These are phyloP conservation scores for Pleurotus pulmonarius DNA, from an alignment of 768 basidiomycete species.

Conservation along the genomic window DNA sequence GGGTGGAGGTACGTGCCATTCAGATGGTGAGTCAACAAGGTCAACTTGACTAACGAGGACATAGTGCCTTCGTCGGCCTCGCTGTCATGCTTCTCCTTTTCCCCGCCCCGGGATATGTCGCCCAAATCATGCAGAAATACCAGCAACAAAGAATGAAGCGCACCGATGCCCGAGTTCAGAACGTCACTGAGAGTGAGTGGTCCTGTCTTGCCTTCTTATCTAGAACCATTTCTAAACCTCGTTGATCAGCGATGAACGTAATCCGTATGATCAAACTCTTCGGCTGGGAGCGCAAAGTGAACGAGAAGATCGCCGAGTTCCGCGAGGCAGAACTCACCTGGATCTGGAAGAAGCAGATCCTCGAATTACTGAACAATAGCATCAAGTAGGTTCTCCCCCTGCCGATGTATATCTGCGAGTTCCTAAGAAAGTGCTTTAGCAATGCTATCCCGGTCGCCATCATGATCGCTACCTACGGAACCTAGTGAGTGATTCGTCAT, in stretches of 20 bases:
- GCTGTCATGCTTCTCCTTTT: constrained; percentile 43
- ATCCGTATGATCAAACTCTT: constrained; percentile 71
- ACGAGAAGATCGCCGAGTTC: constrained; percentile 46
- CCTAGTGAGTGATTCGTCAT: constrained; percentile 39
- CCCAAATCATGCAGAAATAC: constrained; percentile 40
- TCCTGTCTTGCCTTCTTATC: not conserved
- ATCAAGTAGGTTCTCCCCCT: constrained; percentile 30
- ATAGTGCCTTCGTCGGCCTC: constrained; percentile 55
- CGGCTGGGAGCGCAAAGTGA: constrained; percentile 59
- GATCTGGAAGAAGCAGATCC: constrained; percentile 49
- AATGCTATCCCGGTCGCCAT: constrained; percentile 56
- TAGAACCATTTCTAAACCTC: no score
- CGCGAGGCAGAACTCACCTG: constrained; percentile 57
- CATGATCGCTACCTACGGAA: constrained; percentile 61
- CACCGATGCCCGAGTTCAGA: constrained; percentile 56
- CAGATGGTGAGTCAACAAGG: not conserved
- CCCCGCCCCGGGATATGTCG: constrained; percentile 55
- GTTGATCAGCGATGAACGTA: constrained; percentile 41
- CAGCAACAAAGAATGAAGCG: constrained; percentile 49
- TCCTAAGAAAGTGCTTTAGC: constrained; percentile 26
- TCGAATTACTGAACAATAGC: constrained; percentile 40
- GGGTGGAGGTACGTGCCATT: constrained; percentile 23
- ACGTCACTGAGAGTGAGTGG: constrained; percentile 53
- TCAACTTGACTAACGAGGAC: not conserved
- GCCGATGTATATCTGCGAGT: not conserved